Evolutionary conservation across 257 asterid genomes (phyloP).

Genomic region (Solanum paucissectum): DNA sequence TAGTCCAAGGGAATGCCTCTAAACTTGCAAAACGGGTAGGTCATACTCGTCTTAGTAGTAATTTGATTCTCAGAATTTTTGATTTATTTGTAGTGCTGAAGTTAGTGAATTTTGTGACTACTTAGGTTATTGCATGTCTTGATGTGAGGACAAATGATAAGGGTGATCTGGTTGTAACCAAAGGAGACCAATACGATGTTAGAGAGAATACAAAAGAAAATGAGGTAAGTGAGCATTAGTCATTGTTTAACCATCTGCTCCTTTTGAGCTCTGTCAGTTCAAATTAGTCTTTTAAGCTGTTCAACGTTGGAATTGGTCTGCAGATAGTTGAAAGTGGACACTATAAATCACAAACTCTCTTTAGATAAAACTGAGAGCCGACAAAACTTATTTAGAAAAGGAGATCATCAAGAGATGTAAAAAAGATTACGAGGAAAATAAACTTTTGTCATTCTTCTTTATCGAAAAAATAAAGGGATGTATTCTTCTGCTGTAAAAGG

Average conservation of each 20-base stretch:
- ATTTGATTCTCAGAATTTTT: not conserved
- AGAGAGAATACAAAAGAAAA: conserved; percentile 67
- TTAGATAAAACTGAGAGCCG: not conserved
- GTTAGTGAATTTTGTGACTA: conserved; percentile 7
- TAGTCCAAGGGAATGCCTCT: conserved; percentile 56
- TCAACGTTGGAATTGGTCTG: not conserved
- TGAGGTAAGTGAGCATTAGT: conserved; percentile 38
- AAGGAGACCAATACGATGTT: conserved; percentile 97
- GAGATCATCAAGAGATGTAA: not conserved
- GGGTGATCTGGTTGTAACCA: conserved; percentile 94
- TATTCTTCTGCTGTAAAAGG: not conserved
- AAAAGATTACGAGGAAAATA: not conserved
- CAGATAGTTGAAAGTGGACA: not conserved
- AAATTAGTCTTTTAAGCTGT: not conserved
- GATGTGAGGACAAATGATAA: conserved; percentile 89
- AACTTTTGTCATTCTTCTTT: not conserved
- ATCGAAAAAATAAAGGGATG: not conserved
- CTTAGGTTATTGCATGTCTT: conserved; percentile 98
- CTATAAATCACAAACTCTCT: too few relatives aligned
- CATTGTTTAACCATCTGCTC: not conserved
- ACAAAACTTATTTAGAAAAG: not conserved
- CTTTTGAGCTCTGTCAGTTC: not conserved
- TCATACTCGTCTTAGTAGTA: not conserved
- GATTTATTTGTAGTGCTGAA: not conserved
- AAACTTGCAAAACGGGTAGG: conserved; percentile 95